Evolutionary conservation across 345 rosid genomes (phyloP).

Genomic region (Bruguiera gymnorhiza): DNA sequence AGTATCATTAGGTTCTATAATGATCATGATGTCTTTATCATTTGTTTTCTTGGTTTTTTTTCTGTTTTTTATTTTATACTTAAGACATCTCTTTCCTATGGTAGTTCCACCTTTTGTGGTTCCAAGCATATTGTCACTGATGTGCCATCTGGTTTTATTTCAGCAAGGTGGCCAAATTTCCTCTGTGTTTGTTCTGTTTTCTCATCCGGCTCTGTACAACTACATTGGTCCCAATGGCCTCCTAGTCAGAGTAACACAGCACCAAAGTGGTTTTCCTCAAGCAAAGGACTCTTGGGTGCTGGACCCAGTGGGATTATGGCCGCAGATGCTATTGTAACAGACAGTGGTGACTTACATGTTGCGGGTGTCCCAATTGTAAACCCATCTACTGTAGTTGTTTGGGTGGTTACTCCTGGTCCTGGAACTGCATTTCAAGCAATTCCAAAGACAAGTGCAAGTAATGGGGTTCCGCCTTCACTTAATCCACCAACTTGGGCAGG

Average conservation of each 20-base stretch:
- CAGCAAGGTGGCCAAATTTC: constrained; percentile 99
- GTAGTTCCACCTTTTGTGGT: background rate
- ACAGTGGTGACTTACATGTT: constrained; percentile 96
- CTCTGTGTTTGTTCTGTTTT: constrained; percentile 96
- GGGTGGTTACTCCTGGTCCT: constrained; percentile 99
- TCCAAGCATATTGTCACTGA: background rate
- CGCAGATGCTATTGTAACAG: constrained; percentile 97
- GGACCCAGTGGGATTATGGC: constrained; percentile 99
- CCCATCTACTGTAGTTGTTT: constrained; percentile 97
- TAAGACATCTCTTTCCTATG: background rate
- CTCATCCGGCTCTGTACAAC: constrained; percentile 96
- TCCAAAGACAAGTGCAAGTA: constrained; percentile 56
- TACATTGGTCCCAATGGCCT: constrained; percentile 98
- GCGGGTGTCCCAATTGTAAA: constrained; percentile 99
- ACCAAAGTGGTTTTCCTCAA: constrained; percentile 90
- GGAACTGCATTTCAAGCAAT: constrained; percentile 86
- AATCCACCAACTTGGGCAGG: constrained; percentile 94
- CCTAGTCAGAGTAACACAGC: constrained; percentile 62
- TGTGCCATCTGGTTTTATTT: constrained; percentile 24
- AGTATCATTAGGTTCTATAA: background rate
- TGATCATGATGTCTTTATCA: background rate
- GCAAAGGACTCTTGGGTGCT: constrained; percentile 97
- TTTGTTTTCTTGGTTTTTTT: background rate
- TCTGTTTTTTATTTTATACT: too few relatives aligned
- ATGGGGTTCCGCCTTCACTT: constrained; percentile 79